phyloP scores from a whole-genome alignment of 345 rosid genomes.

The Linum lewisii region DNA sequence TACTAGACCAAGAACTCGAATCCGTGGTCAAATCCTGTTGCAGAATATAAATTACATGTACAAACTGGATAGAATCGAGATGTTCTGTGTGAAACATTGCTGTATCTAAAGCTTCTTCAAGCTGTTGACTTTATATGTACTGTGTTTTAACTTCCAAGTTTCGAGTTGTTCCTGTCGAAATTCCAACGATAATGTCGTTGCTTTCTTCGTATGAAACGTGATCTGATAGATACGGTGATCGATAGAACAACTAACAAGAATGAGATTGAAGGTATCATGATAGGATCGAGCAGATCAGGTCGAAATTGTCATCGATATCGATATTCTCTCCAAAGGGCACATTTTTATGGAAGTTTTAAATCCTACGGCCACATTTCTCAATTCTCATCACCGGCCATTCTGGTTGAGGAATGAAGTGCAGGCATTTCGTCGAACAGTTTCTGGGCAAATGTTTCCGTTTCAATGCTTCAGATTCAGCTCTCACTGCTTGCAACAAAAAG shows the following conservation, averaged over 20 bases:
- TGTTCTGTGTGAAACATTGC: not conserved
- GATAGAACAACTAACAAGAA: no score
- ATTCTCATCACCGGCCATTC: constrained; percentile 28
- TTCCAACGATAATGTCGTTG: no score
- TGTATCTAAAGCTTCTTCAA: not conserved
- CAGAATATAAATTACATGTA: not conserved
- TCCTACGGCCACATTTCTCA: not conserved
- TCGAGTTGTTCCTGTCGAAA: no score
- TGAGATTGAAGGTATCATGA: no score
- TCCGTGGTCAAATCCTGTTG: no score
- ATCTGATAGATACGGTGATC: no score
- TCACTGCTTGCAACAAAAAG: constrained; percentile 14
- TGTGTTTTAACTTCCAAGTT: not conserved
- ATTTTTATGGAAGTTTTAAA: no score
- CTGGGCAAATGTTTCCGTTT: constrained; percentile 28
- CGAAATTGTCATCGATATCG: no score
- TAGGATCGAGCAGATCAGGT: no score
- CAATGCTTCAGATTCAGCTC: constrained; percentile 27
- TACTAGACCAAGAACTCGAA: not conserved
- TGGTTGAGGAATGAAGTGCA: constrained; percentile 7
- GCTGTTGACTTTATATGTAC: not conserved
- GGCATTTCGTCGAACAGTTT: constrained; percentile 18
- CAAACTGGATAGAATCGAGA: not conserved
- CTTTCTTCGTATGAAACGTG: no score
- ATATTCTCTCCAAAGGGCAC: no score